These are phyloP conservation scores for Tubosaeta brunneosetosa DNA, from an alignment of 768 basidiomycete genomes.

Conservation along the genomic window DNA sequence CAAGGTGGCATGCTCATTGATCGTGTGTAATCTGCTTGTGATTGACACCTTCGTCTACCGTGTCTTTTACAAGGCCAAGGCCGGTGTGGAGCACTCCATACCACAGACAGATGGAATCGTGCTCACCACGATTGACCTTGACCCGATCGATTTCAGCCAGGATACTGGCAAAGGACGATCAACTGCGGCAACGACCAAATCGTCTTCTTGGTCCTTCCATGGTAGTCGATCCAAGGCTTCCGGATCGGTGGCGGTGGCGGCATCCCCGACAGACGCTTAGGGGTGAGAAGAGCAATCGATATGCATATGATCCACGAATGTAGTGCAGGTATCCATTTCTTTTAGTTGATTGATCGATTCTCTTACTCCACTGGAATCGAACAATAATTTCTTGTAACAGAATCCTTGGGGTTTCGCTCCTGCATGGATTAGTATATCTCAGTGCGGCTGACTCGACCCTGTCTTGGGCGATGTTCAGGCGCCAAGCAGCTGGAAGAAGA, in stretches of 20 bases:
- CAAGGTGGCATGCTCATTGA: constrained; percentile 14
- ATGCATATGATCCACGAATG: not conserved
- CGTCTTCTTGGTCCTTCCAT: constrained; percentile 10
- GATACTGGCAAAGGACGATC: not conserved
- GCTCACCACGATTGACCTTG: constrained; percentile 14
- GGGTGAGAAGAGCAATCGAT: not conserved
- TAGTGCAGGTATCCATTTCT: not conserved
- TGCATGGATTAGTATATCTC: too few relatives aligned
- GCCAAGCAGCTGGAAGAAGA: too few relatives aligned
- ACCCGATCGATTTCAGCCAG: not conserved
- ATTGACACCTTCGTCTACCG: constrained; percentile 20
- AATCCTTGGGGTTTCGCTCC: too few relatives aligned
- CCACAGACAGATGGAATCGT: not conserved
- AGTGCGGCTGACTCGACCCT: too few relatives aligned
- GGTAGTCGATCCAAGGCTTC: not conserved
- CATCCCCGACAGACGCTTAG: not conserved
- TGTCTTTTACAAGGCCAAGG: not conserved
- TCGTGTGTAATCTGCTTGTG: constrained; percentile 24
- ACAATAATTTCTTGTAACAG: not conserved
- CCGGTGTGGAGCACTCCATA: not conserved
- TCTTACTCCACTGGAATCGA: not conserved
- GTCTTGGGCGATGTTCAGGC: too few relatives aligned
- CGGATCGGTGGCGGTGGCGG: not conserved
- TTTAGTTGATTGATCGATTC: not conserved
- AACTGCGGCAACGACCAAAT: not conserved